phyloP scores from a whole-genome alignment of 495 filamentous ascomycete species.

The Neurospora sp. region DNA sequence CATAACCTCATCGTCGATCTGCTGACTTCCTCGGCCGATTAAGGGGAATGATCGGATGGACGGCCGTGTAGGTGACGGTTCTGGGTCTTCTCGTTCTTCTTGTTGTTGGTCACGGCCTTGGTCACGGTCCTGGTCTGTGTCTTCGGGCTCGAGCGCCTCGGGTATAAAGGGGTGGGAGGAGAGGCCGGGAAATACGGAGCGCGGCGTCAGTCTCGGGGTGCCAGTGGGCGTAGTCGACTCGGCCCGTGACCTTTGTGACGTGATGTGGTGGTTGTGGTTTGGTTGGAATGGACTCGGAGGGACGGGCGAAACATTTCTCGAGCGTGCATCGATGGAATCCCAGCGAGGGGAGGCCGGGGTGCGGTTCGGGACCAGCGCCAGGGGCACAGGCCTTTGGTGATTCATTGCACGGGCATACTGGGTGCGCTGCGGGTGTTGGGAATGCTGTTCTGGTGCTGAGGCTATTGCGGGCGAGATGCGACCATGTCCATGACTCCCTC shows the following conservation, averaged over 20 bases:
- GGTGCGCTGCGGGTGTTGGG: background rate
- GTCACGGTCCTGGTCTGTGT: background rate
- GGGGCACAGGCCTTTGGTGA: background rate
- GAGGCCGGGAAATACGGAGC: conserved; percentile 21
- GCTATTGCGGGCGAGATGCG: background rate
- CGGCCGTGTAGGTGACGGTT: background rate
- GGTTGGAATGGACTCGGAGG: conserved; percentile 8
- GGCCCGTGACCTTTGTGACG: conserved; percentile 12
- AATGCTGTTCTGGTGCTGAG: background rate
- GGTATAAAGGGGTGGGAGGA: conserved; percentile 25
- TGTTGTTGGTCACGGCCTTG: background rate
- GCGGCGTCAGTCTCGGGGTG: conserved; percentile 9
- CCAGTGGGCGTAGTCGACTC: conserved; percentile 14
- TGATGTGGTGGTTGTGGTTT: conserved; percentile 3
- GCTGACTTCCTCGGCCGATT: conserved; percentile 17
- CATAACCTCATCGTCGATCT: conserved; percentile 1
- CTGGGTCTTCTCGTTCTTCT: background rate
- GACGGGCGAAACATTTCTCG: conserved; percentile 8
- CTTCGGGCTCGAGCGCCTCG: conserved; percentile 11
- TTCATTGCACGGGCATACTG: background rate
- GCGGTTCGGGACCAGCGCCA: background rate
- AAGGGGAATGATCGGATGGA: conserved; percentile 14
- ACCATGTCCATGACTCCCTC: background rate
- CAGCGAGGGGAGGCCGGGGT: conserved; percentile 27
- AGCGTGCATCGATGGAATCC: conserved; percentile 25